These are phyloP conservation scores for Elaeis oleifera DNA, from an alignment of 202 grass and related monocot genomes.

Conservation along the genomic window DNA sequence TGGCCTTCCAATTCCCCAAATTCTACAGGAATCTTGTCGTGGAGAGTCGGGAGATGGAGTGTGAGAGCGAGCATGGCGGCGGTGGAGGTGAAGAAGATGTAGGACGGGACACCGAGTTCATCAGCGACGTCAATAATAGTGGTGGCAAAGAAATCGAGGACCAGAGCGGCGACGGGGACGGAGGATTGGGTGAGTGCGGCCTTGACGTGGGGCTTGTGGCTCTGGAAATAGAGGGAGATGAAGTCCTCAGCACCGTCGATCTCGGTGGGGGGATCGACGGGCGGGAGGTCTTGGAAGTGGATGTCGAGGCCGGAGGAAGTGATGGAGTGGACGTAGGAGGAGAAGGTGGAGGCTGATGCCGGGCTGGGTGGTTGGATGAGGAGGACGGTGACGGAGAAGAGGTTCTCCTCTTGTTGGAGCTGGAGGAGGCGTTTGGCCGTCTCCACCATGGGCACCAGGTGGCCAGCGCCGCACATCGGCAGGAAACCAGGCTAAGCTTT, in stretches of 20 bases:
- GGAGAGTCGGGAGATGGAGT: neutral
- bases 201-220: neutral
- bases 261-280: neutral
- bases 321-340: neutral
- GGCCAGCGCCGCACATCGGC: conserved; percentile 48
- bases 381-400: no score
- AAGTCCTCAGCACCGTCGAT: neutral
- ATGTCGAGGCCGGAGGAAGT: neutral
- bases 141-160: neutral
- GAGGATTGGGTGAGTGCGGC: neutral
- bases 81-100: neutral
- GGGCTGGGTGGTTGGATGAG: no score
- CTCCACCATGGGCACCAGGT: conserved; percentile 63
- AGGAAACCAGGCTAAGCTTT: conserved; percentile 29
- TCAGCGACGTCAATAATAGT: neutral
- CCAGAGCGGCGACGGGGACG: neutral
- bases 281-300: neutral
- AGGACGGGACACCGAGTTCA: neutral
- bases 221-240: neutral
- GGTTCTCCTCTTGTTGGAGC: no score
- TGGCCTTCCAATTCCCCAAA: neutral
- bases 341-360: no score
- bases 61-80: neutral
- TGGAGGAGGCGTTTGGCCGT: conserved; percentile 35
- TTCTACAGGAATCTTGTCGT: neutral